These are phyloP conservation scores for Ceratobasidium sp. DNA, from an alignment of 1,284 basidiomycete genomes.

Conservation along the genomic window DNA sequence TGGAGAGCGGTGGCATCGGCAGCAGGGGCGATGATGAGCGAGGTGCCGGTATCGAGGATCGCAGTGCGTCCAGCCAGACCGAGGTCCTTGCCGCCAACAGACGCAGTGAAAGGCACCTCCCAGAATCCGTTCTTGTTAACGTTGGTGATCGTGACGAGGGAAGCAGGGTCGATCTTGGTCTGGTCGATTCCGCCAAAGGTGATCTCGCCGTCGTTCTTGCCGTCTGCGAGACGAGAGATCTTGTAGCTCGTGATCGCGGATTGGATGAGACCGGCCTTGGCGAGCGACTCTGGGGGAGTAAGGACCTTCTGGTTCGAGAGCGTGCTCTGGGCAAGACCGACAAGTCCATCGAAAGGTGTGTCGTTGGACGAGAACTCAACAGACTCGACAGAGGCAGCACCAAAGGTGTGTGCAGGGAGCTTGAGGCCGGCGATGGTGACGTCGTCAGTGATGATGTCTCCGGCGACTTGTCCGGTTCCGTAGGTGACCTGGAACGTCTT, in stretches of 20 bases:
- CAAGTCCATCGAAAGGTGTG: constrained; percentile 79
- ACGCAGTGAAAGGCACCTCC: constrained; percentile 71
- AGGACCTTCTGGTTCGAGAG: constrained; percentile 72
- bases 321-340: constrained; percentile 81
- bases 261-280: constrained; percentile 66
- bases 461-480: constrained; percentile 70
- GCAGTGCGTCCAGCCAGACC: constrained; percentile 70
- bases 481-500: constrained; percentile 76
- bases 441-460: constrained; percentile 74
- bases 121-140: constrained; percentile 77
- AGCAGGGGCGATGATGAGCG: constrained; percentile 69
- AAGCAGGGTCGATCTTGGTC: constrained; percentile 68
- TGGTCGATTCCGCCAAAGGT: constrained; percentile 84
- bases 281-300: constrained; percentile 82
- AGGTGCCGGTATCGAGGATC: constrained; percentile 79
- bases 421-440: constrained; percentile 73
- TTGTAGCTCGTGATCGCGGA: constrained; percentile 83
- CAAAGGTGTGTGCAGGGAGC: constrained; percentile 74
- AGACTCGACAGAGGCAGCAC: constrained; percentile 70
- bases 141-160: constrained; percentile 68
- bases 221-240: constrained; percentile 77
- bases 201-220: constrained; percentile 79
- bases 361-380: constrained; percentile 50
- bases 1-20: constrained; percentile 70
- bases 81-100: constrained; percentile 65